These are phyloP conservation scores for Fusarium sp. DNA, from an alignment of 2,329 filamentous ascomycete genomes.

Conservation along the genomic window DNA sequence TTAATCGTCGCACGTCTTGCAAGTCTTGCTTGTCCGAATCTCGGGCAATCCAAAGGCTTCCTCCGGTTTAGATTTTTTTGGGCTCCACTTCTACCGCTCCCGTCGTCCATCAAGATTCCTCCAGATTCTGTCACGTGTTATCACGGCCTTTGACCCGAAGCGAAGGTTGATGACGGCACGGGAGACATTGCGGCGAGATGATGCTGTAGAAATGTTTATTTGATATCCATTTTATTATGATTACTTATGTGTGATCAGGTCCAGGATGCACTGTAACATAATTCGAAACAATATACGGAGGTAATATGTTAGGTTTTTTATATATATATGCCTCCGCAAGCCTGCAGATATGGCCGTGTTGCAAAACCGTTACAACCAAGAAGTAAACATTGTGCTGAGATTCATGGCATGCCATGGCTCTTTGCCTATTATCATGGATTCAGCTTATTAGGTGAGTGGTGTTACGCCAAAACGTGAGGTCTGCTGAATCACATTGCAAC, in stretches of 20 bases:
- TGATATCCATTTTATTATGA: not conserved
- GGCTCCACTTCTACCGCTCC: constrained; percentile 41
- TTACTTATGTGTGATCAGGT: not conserved
- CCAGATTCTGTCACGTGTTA: constrained; percentile 36
- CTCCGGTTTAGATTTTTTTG: constrained; percentile 50
- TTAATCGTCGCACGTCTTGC: constrained; percentile 45
- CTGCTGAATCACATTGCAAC: not conserved
- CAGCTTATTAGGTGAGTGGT: not conserved
- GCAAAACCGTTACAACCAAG: not conserved
- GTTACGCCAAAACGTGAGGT: not conserved
- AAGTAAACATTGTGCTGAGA: not conserved
- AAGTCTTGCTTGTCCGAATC: constrained; percentile 42
- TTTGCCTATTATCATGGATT: not conserved
- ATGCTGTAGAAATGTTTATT: not conserved
- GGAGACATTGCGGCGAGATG: constrained; percentile 1
- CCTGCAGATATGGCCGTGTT: not conserved
- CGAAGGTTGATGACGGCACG: constrained; percentile 1
- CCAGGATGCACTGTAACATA: not conserved
- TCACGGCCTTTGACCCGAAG: constrained; percentile 17
- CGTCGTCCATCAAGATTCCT: constrained; percentile 33
- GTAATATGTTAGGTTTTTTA: too few species aligned
- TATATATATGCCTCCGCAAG: not conserved
- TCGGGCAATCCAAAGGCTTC: constrained; percentile 45
- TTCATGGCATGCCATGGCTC: not conserved
- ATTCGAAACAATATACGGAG: not conserved